Base-by-base conservation (phyloP, 495 filamentous ascomycete species). In the Lepidopterella palustris region DNA sequence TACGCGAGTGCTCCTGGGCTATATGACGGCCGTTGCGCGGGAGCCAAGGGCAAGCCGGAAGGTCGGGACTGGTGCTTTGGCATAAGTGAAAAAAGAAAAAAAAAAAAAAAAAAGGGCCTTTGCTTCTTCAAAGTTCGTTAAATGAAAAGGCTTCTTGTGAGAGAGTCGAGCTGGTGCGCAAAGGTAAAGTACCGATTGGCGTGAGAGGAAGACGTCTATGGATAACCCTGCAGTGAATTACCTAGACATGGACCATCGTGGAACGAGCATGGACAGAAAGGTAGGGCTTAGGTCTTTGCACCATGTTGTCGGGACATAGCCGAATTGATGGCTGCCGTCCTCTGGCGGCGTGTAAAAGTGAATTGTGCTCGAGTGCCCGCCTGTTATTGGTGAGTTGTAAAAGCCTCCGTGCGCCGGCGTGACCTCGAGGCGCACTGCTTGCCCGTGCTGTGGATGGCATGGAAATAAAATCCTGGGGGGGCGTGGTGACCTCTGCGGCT, bases 151-250 rank as follows among this genome's bases (percentile, higher is more conserved):
- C 2, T 15, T 50, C 26, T 50, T 13, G 47, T 25, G 21, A 9
- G n/a, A 3, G 2, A 15, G 35, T 11, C 13, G 35, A 50, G 47
- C 20, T 50, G 47, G 47, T 50, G 47, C 5, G 23, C 18, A 13
- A 50, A 50, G 47, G 47, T 25, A 50, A 18, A 27, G 47, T 24
- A 50, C 21, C 25, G 47, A 50, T 50, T 50, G 47, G 47, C 26
- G 47, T 15, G 47, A 50, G 8, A n/a, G n/a, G n/a, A n/a, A n/a
- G n/a, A n/a, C n/a, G n/a, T n/a, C n/a, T n/a, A n/a, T 42, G 9
- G 18, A 42, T 11, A 42, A 42, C 13, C 3, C 35, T 15, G 35
- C 35, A 42, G 35, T n/a, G n/a, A n/a, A n/a, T n/a, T n/a, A 42
- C 10, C 13, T 42, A 3, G 9, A 42, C 3, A 2, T 2, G 35